These are phyloP conservation scores for Kockiozyma suomiensis DNA, from an alignment of 805 yeast species.

Conservation along the genomic window DNA sequence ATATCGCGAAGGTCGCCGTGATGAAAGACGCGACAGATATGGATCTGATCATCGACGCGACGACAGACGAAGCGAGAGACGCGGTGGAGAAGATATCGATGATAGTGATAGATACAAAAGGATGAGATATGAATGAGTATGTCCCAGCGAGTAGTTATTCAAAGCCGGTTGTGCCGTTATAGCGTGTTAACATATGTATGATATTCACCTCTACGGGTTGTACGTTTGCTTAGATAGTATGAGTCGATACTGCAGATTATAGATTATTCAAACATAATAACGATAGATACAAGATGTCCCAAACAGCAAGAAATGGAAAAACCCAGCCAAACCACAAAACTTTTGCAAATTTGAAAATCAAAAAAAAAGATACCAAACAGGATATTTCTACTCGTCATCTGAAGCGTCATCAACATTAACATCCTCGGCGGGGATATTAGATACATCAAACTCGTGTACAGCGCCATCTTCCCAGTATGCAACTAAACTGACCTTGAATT, in stretches of 20 bases:
- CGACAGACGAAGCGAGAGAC: constrained; percentile 32
- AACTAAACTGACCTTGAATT: constrained; percentile 76
- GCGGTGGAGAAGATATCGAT: constrained; percentile 31
- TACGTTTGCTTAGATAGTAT: not conserved
- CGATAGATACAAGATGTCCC: not conserved
- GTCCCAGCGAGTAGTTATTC: not conserved
- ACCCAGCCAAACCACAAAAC: constrained; percentile 5
- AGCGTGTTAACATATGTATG: not conserved
- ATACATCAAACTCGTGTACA: constrained; percentile 28
- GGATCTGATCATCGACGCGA: constrained; percentile 21
- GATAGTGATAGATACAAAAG: constrained; percentile 36
- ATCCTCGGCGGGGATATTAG: not conserved
- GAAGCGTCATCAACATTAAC: constrained; percentile 9
- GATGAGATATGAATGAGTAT: constrained; percentile 12
- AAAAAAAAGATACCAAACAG: not conserved
- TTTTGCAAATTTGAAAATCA: constrained; percentile 1
- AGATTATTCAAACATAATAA: not conserved
- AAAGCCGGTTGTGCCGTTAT: no score
- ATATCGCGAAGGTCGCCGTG: constrained; percentile 15
- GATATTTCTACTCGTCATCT: constrained; percentile 2
- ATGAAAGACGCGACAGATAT: constrained; percentile 25
- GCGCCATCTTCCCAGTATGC: constrained; percentile 70
- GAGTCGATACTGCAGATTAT: no score
- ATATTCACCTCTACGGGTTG: not conserved
- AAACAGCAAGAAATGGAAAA: not conserved